A percentile compares a stretch with the other conserved stretches of the same genome.
Conservation (phyloP, 345 rosid genomes). For the Lepidium didymum region DNA sequence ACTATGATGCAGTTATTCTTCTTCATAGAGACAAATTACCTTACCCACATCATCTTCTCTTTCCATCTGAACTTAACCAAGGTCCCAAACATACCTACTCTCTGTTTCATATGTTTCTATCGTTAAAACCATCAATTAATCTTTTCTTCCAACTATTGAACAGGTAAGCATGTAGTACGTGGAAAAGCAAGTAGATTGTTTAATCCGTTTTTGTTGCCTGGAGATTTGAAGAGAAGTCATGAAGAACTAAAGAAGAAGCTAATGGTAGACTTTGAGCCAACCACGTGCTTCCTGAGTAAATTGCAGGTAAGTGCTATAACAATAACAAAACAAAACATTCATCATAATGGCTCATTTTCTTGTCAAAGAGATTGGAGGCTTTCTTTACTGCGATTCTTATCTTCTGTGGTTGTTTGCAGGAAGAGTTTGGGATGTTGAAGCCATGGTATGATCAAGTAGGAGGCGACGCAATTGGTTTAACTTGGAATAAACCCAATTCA, state of each 20-base stretch:
- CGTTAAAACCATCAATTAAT: not conserved
- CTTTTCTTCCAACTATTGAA: not conserved
- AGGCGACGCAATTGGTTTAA: constrained; percentile 77
- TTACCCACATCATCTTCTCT: constrained; percentile 66
- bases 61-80: constrained; percentile 60
- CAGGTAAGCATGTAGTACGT: constrained; percentile 66
- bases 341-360: not conserved
- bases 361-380: not conserved
- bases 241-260: constrained; percentile 52
- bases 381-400: not conserved
- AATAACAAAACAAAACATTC: not conserved
- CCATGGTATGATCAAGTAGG: constrained; percentile 84
- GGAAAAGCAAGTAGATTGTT: constrained; percentile 66
- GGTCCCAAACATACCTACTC: constrained; percentile 35
- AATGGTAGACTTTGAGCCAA: constrained; percentile 71
- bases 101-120: not conserved
- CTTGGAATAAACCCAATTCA: constrained; percentile 54
- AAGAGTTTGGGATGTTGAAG: constrained; percentile 52
- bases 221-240: constrained; percentile 47
- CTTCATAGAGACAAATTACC: constrained; percentile 73
- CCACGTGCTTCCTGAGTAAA: constrained; percentile 55
- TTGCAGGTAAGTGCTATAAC: constrained; percentile 48
- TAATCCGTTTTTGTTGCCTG: constrained; percentile 44
- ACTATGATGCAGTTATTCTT: constrained; percentile 83
- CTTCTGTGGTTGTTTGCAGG: constrained; percentile 34